These are phyloP conservation scores for Aspergillus homomorphus DNA, from an alignment of 495 filamentous ascomycete species.

Conservation along the genomic window DNA sequence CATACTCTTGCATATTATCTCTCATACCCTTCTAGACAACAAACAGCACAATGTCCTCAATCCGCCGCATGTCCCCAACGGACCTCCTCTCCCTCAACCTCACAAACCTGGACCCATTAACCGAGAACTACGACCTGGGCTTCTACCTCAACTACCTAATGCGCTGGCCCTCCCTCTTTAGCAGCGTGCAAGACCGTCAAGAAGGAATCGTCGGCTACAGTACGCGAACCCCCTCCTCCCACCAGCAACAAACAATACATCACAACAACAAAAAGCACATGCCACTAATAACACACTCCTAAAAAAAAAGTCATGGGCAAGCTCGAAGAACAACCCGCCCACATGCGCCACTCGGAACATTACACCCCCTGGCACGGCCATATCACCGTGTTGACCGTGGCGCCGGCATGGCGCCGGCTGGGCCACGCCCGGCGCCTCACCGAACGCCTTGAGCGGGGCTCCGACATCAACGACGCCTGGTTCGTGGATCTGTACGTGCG, in stretches of 20 bases:
- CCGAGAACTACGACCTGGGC: constrained; percentile 90
- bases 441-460: constrained; percentile 70
- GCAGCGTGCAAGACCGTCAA: constrained; percentile 72
- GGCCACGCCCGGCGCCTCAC: constrained; percentile 81
- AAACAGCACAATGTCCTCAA: constrained; percentile 57
- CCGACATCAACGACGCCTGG: constrained; percentile 80
- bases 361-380: constrained; percentile 97
- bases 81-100: constrained; percentile 83
- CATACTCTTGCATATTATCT: background rate
- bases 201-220: constrained; percentile 92
- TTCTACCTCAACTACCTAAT: constrained; percentile 96
- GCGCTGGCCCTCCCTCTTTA: constrained; percentile 92
- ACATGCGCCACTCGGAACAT: constrained; percentile 67
- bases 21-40: background rate
- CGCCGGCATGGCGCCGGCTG: constrained; percentile 77
- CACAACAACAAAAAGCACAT: no score
- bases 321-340: constrained; percentile 78
- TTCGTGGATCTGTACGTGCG: constrained; percentile 95
- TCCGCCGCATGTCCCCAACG: constrained; percentile 65
- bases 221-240: constrained; percentile 40
- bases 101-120: constrained; percentile 84
- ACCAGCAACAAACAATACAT: no score
- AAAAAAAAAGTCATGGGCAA: constrained; percentile 81
- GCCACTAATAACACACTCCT: background rate
- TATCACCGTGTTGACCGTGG: constrained; percentile 92